Base-by-base conservation (phyloP, 306 rosid species). In the Abrus pulchellus region DNA sequence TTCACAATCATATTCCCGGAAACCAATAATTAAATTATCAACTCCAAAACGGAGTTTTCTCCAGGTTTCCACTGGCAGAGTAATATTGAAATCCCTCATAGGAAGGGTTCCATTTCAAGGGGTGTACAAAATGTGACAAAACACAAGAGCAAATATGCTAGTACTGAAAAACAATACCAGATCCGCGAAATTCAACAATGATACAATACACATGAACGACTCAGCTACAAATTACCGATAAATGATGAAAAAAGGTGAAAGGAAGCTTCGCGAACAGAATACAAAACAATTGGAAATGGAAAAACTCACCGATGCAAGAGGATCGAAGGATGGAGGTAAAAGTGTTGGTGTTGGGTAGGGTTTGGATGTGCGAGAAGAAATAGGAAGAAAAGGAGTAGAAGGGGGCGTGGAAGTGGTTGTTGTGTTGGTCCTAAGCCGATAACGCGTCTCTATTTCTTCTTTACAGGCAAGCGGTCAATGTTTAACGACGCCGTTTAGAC, bases 401-500 rank as follows among this genome's bases (percentile, higher is more conserved):
- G 45, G 66, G 7, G 50, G 50, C 70, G 78, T 28, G 67, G 83
- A 66, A 5, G 59, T 36, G 64, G 56, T 61, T 70, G 32, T 70
- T 76, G 74, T 41, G 41, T 36, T 75, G 65, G 49, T 59, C 49
- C 49, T 44, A 78, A 38, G 28, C 68, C 74, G 90, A 82, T 82
- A 65, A 81, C 33, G 79, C 20, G 41, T 32, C 38, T 13, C 4
- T 43, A 12, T 69, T 12, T 38, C 7, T 74, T 20, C 27, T 28
- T 32, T 72, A 33, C 67, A 29, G 41, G 40, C 57, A 12, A 73
- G 71, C 70, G 87, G 73, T 69, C 74, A 79, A 29, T 3, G 3
- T 0, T 6, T 8, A 57, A 85, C 90, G 88, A 80, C 87, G 79
- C 33, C 88, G 90, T 87, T 81, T 77, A 7, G 7, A 48, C 45